phyloP scores from a whole-genome alignment of 129 eudicot genomes.

The Silybum marianum region DNA sequence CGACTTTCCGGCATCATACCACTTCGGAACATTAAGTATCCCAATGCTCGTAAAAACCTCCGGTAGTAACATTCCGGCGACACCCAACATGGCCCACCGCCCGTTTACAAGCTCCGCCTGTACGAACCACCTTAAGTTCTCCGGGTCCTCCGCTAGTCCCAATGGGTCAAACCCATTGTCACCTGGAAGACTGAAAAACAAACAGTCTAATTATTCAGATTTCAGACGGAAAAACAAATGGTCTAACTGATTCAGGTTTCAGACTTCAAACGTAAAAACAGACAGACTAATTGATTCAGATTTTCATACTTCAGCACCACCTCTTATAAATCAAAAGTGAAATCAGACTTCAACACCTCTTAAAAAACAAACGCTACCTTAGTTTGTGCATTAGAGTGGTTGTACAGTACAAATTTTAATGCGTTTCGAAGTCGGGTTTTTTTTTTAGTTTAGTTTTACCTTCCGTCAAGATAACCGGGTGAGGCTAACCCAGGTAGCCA shows the following conservation, averaged over 20 bases:
- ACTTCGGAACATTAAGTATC: constrained; percentile 69
- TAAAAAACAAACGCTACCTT: neutral
- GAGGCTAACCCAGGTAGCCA: constrained; percentile 97
- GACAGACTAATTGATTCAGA: no score
- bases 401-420: neutral
- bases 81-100: constrained; percentile 98
- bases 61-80: constrained; percentile 91
- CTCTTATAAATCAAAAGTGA: no score
- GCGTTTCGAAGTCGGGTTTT: neutral
- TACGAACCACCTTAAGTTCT: constrained; percentile 83
- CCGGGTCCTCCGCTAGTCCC: constrained; percentile 96
- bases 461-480: constrained; percentile 83
- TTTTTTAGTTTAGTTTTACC: constrained; percentile 38
- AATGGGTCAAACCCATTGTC: constrained; percentile 99
- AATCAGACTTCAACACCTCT: neutral
- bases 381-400: constrained; percentile 14
- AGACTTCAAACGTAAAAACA: no score
- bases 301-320: no score
- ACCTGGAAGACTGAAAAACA: constrained; percentile 76
- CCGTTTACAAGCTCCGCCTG: constrained; percentile 98
- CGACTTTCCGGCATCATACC: constrained; percentile 88
- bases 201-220: neutral
- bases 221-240: no score
- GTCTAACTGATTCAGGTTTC: neutral
- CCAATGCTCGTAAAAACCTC: constrained; percentile 87